phyloP scores from a whole-genome alignment of 441 rosid genomes.

The Iberis amara region DNA sequence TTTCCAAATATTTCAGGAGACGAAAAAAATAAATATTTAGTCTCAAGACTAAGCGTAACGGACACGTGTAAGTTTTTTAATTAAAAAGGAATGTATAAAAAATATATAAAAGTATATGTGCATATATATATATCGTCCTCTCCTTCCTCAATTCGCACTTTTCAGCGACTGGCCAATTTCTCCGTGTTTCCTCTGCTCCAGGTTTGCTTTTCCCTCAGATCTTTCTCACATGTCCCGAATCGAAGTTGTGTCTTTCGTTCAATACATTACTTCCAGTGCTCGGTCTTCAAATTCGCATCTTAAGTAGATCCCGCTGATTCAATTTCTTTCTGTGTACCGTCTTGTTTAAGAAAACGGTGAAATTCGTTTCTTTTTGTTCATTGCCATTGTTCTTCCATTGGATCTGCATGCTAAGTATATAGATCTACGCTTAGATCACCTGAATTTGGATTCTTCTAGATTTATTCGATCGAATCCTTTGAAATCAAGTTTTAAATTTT shows the following conservation, averaged over 20 bases:
- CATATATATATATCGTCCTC: slow-evolving; percentile 1
- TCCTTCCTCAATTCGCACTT: slow-evolving; percentile 17
- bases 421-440: slow-evolving; percentile 13
- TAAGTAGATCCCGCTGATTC: neutral
- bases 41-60: no score
- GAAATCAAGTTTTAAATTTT: no score
- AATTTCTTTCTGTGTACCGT: no score
- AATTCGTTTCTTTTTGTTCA: neutral
- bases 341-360: neutral
- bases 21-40: neutral
- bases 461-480: no score
- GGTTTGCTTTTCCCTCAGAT: slow-evolving; percentile 23
- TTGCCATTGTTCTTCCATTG: slow-evolving; percentile 1
- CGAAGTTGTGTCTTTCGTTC: no score
- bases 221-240: neutral
- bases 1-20: neutral
- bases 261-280: no score
- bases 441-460: no score
- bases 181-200: slow-evolving; percentile 19
- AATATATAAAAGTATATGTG: neutral
- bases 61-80: neutral
- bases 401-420: slow-evolving; percentile 5
- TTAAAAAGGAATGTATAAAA: slow-evolving; percentile 27
- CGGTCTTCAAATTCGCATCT: neutral
- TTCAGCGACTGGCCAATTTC: slow-evolving; percentile 25